These are phyloP conservation scores for Microcos paniculata DNA, from an alignment of 345 rosid species.

Conservation along the genomic window DNA sequence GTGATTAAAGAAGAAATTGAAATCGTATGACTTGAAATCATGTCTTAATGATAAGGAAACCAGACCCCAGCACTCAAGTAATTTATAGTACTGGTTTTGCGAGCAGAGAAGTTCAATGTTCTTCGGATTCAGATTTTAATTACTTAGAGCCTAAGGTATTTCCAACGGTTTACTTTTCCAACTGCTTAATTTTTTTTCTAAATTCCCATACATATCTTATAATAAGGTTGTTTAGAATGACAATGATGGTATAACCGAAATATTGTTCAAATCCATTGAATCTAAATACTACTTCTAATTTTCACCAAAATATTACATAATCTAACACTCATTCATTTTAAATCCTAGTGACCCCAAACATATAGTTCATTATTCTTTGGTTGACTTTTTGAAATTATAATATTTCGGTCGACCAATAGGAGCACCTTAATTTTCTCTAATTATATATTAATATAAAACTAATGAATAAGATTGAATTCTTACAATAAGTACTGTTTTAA, in stretches of 20 bases:
- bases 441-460: background rate
- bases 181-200: no score
- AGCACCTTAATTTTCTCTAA: background rate
- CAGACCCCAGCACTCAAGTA: no score
- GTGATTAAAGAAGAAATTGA: no score
- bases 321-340: background rate
- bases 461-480: background rate
- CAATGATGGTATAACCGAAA: constrained; percentile 11
- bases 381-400: background rate
- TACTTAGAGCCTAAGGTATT: no score
- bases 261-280: background rate
- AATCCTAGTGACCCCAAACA: background rate
- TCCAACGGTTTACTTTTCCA: no score
- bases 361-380: background rate
- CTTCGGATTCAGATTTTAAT: no score
- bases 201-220: no score
- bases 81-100: no score
- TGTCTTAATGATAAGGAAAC: no score
- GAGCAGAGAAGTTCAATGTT: no score
- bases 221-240: constrained; percentile 19
- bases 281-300: background rate
- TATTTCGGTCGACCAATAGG: constrained; percentile 2
- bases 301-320: background rate
- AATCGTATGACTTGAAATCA: no score
- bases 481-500: background rate